These are phyloP conservation scores for Metschnikowia hibisci DNA, from an alignment of 805 yeast genomes.

Conservation along the genomic window DNA sequence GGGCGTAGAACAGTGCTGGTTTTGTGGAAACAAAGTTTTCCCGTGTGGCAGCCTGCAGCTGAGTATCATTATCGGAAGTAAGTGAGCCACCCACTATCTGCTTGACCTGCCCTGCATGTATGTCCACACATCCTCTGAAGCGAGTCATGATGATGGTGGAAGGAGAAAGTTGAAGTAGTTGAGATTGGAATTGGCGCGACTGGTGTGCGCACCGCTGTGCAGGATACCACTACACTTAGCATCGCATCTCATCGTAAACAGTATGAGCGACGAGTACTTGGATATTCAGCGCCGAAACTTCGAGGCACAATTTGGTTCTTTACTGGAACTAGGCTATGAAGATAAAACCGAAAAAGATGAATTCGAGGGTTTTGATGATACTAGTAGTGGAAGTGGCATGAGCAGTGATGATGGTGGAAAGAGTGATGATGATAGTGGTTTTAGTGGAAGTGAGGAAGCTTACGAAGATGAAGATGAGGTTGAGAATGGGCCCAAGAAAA, in stretches of 20 bases:
- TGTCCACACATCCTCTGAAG: slow-evolving; percentile 92
- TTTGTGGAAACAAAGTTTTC: slow-evolving; percentile 74
- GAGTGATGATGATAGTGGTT: no score
- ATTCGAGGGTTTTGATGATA: slow-evolving; percentile 7
- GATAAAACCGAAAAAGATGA: slow-evolving; percentile 25
- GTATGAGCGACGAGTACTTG: slow-evolving; percentile 33
- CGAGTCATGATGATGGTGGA: slow-evolving; percentile 55
- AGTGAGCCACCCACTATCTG: slow-evolving; percentile 96
- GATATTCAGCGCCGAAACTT: slow-evolving; percentile 56
- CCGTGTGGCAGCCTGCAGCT: slow-evolving; percentile 26
- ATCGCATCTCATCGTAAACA: slow-evolving; percentile 2
- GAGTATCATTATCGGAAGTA: slow-evolving; percentile 44
- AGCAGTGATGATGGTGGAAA: neutral
- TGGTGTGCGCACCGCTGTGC: neutral
- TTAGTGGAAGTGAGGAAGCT: no score
- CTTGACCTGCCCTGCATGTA: slow-evolving; percentile 92
- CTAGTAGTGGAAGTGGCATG: slow-evolving; percentile 6
- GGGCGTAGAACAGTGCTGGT: slow-evolving; percentile 72
- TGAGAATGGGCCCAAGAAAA: slow-evolving; percentile 7
- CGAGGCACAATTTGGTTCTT: slow-evolving; percentile 60
- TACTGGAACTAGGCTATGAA: slow-evolving; percentile 51
- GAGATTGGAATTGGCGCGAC: neutral
- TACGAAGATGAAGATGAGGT: no score
- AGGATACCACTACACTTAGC: neutral
- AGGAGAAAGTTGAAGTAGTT: no score